Evolutionary conservation across 768 basidiomycete species (phyloP), one percentile per base, ranked within the genome.

Genomic region (Omphalotus guepiniiformis): DNA sequence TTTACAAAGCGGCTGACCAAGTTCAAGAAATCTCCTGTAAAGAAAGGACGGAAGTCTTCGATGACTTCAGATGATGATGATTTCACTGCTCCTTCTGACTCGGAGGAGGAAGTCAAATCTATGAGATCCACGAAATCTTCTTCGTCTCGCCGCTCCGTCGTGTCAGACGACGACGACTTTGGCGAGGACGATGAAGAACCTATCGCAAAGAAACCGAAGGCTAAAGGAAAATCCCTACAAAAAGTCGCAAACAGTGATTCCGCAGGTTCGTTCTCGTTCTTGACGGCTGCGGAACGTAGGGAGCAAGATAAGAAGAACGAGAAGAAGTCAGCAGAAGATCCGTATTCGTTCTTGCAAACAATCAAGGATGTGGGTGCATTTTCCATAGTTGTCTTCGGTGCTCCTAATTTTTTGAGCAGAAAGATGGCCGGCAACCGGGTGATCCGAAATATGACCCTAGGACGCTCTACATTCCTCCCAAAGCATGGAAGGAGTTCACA

Each of bases 371-470:
- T 86, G 16, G 2, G 44, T 18, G 55, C 42, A 77, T 66, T 3
- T 30, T 30, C 13, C 19, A 48, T 11, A 6, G 45, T n/a, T 39
- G 25, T 26, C 32, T n/a, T 36, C 25, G 19, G 19, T 16, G 23
- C 12, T 25, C n/a, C 41, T 56, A 13, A 50, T 45, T 40, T 15
- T 51, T 26, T 47, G 8, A 45, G 39, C 53, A 93, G 90, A 93
- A 87, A 74, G 91, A 96, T 55, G 79, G 83, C 1, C 72, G 79
- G 41, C 71, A 76, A 47, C 89, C 90, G 21, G 81, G 79, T n/a
- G 79, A 95, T 52, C 81, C 86, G 0, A 80, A 85, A 12, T 98
- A 97, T 57, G 95, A 99, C 58, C 90, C 90, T 5, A 73, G 94
- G 40, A 96, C 96, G 0, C 64, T 98, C 26, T 79, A 76, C 59